Base-by-base conservation (phyloP, 306 rosid species). In the Abrus pulchellus region DNA sequence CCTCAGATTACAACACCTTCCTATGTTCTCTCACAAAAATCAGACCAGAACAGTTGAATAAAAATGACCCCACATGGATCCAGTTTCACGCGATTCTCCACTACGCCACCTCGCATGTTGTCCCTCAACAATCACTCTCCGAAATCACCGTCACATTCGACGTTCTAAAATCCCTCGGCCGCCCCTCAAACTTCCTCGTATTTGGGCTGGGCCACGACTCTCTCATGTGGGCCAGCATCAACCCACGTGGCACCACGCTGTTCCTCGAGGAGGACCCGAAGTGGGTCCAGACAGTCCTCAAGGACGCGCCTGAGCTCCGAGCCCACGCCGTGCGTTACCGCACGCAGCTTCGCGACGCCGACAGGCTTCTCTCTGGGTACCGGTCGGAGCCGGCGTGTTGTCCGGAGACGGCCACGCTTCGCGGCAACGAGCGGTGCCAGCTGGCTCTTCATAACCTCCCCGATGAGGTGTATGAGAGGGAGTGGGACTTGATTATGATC, bases 401-500 rank as follows among this genome's bases (percentile, higher is more conserved):
- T 0, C 93, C 93, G 50, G 43, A 78, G 7, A 34, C 47, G 49
- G 93, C 87, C 0, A 75, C 61, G 28, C 74, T 94, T 1, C 76
- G 81, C 5, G 93, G 89, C 56, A 92, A 90, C 82, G 75, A 73
- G 2, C n/a, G 40, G 74, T 94, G 98, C 38, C 61, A 40, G 40
- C 74, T 94, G 4, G 98, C 98, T 1, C 84, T 92, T 9, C 70
- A 83, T 2, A 86, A 92, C 12, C 86, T 94, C 0, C 94, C 97
- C 0, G 90, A 83, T 1, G 93, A 89, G 89, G 88, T 92, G 9
- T 94, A 94, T 57, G 87, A 82, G 0, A 90, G 1, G 14, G 96
- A 94, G 40, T 94, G 98, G 98, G 98, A 94, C 29, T 49, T 92
- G 64, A 85, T 94, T 4, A 94, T 94, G 98, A 84, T 94, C 77